These are phyloP conservation scores for Sordariomycetes sp. DNA, from an alignment of 2,329 filamentous ascomycete genomes.

Conservation along the genomic window DNA sequence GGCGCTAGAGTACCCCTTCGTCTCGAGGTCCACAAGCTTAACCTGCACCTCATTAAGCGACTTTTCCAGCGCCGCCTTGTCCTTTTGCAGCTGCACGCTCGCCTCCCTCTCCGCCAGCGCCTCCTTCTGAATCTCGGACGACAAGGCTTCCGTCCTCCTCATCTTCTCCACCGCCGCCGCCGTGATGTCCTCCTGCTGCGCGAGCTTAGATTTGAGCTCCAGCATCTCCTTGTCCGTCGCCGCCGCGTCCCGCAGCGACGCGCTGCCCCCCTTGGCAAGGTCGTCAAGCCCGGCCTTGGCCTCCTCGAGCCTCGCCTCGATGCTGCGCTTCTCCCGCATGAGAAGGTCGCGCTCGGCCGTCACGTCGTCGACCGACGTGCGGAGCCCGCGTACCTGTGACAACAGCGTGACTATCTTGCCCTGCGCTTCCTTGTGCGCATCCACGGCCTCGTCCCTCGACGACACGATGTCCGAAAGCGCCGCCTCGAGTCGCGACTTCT, in stretches of 20 bases:
- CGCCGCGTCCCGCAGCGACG: slow-evolving; percentile 80
- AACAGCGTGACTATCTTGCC: slow-evolving; percentile 82
- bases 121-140: slow-evolving; percentile 84
- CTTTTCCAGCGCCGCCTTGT: slow-evolving; percentile 85
- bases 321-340: slow-evolving; percentile 75
- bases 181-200: slow-evolving; percentile 87
- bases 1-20: slow-evolving; percentile 87
- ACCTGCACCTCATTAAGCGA: slow-evolving; percentile 81
- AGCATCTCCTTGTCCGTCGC: slow-evolving; percentile 79
- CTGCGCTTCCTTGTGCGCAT: slow-evolving; percentile 89
- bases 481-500: slow-evolving; percentile 83
- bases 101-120: slow-evolving; percentile 75
- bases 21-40: slow-evolving; percentile 83
- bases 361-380: slow-evolving; percentile 75
- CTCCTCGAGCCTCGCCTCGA: slow-evolving; percentile 76
- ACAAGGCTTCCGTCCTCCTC: slow-evolving; percentile 80
- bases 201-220: slow-evolving; percentile 75
- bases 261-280: slow-evolving; percentile 70
- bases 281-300: slow-evolving; percentile 83
- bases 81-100: slow-evolving; percentile 70
- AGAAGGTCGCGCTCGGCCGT: slow-evolving; percentile 75
- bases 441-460: slow-evolving; percentile 86
- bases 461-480: slow-evolving; percentile 79
- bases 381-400: slow-evolving; percentile 75
- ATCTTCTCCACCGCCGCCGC: slow-evolving; percentile 92